A percentile compares a stretch with the other conserved stretches of the same genome.
phyloP scores from a whole-genome alignment of 1,139 yeast genomes.

The Petasospora rhodanensis region DNA sequence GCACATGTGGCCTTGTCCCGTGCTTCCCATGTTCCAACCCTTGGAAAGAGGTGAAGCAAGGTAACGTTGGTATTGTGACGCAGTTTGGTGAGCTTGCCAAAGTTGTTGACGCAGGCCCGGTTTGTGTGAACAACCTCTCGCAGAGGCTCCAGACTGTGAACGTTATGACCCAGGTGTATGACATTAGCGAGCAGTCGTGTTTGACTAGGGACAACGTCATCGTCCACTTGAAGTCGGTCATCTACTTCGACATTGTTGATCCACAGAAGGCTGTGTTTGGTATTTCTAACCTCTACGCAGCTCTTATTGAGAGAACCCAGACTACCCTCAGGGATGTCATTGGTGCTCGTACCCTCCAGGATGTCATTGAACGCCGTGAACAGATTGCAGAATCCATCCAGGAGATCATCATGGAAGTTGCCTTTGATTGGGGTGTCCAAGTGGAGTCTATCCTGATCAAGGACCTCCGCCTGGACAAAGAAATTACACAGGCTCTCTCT shows the following conservation, averaged over 20 bases:
- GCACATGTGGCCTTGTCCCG: constrained; percentile 53
- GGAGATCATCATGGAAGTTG: constrained; percentile 58
- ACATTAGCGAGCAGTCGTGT: constrained; percentile 64
- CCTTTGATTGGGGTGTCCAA: constrained; percentile 68
- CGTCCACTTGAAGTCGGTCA: constrained; percentile 58
- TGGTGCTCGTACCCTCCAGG: constrained; percentile 65
- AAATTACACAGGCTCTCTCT: constrained; percentile 59
- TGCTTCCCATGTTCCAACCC: constrained; percentile 58
- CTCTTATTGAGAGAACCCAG: constrained; percentile 69
- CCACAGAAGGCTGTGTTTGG: constrained; percentile 68
- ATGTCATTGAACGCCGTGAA: constrained; percentile 71
- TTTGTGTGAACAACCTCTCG: constrained; percentile 60
- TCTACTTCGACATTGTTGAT: constrained; percentile 62
- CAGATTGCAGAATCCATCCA: constrained; percentile 67
- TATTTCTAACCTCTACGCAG: constrained; percentile 49
- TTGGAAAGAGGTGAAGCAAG: constrained; percentile 58
- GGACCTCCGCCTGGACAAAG: constrained; percentile 55
- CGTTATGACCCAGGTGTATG: constrained; percentile 57
- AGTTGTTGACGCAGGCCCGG: constrained; percentile 67
- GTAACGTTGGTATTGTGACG: constrained; percentile 67
- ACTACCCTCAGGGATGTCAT: constrained; percentile 72
- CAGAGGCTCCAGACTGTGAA: constrained; percentile 52
- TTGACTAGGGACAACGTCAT: constrained; percentile 69
- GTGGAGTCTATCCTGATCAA: constrained; percentile 68
- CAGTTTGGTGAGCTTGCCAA: constrained; percentile 65